These are phyloP conservation scores for Yamadazyma aaseri DNA, from an alignment of 1,139 yeast species.

Conservation along the genomic window DNA sequence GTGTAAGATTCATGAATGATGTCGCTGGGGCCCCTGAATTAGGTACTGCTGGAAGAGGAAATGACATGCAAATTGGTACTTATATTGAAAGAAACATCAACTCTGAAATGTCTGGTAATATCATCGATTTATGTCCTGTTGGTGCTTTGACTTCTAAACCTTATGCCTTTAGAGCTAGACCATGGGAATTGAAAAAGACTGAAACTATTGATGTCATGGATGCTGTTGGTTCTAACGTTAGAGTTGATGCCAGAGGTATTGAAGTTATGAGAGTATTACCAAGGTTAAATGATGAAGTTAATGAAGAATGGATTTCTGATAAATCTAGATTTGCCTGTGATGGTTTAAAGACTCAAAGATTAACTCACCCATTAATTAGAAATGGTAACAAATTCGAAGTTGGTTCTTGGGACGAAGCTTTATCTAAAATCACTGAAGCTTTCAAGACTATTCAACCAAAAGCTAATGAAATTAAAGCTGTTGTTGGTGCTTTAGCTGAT, in stretches of 20 bases:
- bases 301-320: slow-evolving; percentile 92
- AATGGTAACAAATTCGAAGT: slow-evolving; percentile 69
- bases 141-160: slow-evolving; percentile 92
- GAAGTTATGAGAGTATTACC: slow-evolving; percentile 90
- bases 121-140: slow-evolving; percentile 87
- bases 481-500: slow-evolving; percentile 80
- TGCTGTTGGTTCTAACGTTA: slow-evolving; percentile 77
- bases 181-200: slow-evolving; percentile 91
- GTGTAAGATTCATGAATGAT: slow-evolving; percentile 88
- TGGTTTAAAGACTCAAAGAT: slow-evolving; percentile 83
- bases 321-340: slow-evolving; percentile 85
- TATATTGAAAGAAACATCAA: slow-evolving; percentile 83
- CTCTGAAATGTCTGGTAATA: slow-evolving; percentile 85
- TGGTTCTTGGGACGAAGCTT: slow-evolving; percentile 88
- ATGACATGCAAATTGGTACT: slow-evolving; percentile 90
- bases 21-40: slow-evolving; percentile 93
- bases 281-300: slow-evolving; percentile 80
- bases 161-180: slow-evolving; percentile 87
- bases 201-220: slow-evolving; percentile 86
- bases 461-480: slow-evolving; percentile 74
- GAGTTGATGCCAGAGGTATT: slow-evolving; percentile 85
- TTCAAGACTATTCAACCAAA: slow-evolving; percentile 56
- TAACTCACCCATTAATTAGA: slow-evolving; percentile 78
- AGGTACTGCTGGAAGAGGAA: slow-evolving; percentile 88
- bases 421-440: slow-evolving; percentile 67